Evolutionary conservation across 2,329 filamentous ascomycete species (phyloP), one percentile per base, ranked within the genome.

Genomic region (Atkinsonella hypoxylon): DNA sequence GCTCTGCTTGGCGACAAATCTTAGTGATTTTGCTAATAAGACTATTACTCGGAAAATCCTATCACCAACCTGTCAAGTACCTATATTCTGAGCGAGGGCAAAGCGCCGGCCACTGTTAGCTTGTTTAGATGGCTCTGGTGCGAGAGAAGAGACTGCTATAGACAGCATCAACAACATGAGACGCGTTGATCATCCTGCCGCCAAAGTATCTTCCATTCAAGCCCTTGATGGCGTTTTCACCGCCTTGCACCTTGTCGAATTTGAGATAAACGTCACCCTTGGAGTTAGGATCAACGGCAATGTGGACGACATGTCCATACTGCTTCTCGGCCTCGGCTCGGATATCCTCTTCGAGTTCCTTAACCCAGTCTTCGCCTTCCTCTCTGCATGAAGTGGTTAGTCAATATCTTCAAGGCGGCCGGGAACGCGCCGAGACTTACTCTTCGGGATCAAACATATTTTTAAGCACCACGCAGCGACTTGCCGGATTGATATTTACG

Each of bases 241-340:
- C 91, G 61, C 91, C 91, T 67, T 90, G 82, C 55, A 97, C 87
- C 63, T 89, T 86, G 70, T 95, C 89, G 73, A 98, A 98, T 70
- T 98, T 98, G 68, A 98, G 83, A 70, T 95, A 98, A 61, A 98
- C 91, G 66, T 98, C 93, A 70, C 93, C 93, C 68, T 87, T 82
- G 45, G 89, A 93, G 72, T 95, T 94, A 58, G 87, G 82, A 74
- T 97, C 91, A 70, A 95, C 79, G 61, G 89, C 81, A 70, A 97
- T 94, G 81, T 98, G 93, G 68, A 97, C 89, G 62, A 98, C 91
- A 62, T 91, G 87, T 64, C 93, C 93, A 75, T 97, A 98, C 76
- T 93, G 95, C 61, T 82, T 78, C 73, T 95, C 87, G 67, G 91
- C 95, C 75, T 98, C 93, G 62, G 81, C 77, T 69, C 87, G 85